phyloP scores from a whole-genome alignment of 345 rosid genomes.

The Excoecaria agallocha region DNA sequence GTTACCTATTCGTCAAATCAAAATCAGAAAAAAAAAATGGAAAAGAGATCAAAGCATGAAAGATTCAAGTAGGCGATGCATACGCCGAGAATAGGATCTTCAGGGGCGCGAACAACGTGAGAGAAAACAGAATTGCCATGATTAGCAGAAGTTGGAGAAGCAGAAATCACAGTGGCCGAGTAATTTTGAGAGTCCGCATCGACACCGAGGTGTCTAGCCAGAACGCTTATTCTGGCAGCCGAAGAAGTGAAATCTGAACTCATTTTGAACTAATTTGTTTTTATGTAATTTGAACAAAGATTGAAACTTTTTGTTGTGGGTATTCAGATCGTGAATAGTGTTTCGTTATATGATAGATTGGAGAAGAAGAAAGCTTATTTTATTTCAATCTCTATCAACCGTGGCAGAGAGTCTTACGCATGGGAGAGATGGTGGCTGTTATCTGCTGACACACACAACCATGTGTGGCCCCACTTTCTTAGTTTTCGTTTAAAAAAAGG shows the following conservation, averaged over 20 bases:
- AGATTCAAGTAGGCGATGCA: not conserved
- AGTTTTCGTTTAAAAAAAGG: not conserved
- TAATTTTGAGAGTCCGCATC: not conserved
- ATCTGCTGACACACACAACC: not conserved
- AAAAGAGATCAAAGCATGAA: not conserved
- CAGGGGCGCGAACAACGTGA: constrained; percentile 28
- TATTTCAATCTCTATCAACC: not conserved
- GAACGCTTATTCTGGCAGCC: constrained; percentile 12
- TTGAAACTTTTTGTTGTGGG: too few species aligned
- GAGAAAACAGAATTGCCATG: constrained; percentile 21
- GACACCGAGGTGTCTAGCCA: constrained; percentile 19
- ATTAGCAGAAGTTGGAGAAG: constrained; percentile 21
- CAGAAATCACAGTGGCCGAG: constrained; percentile 5
- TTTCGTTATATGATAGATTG: too few species aligned
- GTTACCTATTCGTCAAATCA: constrained; percentile 55
- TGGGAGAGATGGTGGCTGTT: constrained; percentile 1
- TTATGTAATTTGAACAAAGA: too few species aligned
- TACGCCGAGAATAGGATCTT: constrained; percentile 36
- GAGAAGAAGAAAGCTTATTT: not conserved
- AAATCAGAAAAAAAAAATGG: not conserved
- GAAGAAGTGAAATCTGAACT: not conserved
- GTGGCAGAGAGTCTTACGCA: not conserved
- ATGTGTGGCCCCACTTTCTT: not conserved
- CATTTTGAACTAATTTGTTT: not conserved
- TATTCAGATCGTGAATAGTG: too few species aligned